These are phyloP conservation scores for Penicillium paneum DNA, from an alignment of 2,329 filamentous ascomycete species.

Conservation along the genomic window DNA sequence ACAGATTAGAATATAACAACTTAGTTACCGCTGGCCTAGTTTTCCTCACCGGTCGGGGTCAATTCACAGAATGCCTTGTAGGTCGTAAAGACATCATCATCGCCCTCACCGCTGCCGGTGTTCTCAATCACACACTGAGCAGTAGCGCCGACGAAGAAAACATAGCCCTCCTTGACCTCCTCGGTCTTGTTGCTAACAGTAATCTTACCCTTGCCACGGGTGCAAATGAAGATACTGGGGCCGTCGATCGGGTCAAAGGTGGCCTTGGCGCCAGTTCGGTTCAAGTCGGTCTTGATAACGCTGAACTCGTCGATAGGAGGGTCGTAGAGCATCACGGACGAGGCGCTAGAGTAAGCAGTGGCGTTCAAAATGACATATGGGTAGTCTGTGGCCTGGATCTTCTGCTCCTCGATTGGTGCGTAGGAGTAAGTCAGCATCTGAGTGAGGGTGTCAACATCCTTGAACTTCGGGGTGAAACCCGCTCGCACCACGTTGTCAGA, in stretches of 20 bases:
- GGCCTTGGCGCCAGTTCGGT: conserved; percentile 68
- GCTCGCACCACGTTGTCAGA: conserved; percentile 99
- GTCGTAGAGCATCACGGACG: conserved; percentile 74
- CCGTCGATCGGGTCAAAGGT: conserved; percentile 85
- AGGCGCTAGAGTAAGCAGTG: conserved; percentile 74
- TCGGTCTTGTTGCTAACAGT: conserved; percentile 78
- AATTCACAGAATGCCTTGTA: conserved; percentile 96
- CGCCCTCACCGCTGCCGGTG: conserved; percentile 48
- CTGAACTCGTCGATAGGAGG: conserved; percentile 96
- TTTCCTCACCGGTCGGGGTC: conserved; percentile 47
- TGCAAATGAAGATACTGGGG: conserved; percentile 91
- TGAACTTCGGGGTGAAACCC: conserved; percentile 97
- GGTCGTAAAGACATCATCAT: conserved; percentile 71
- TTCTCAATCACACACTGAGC: conserved; percentile 78
- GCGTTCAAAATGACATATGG: conserved; percentile 80
- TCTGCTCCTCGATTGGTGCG: conserved; percentile 90
- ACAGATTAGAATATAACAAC: conserved; percentile 15
- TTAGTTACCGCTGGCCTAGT: conserved; percentile 36
- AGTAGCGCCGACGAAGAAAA: conserved; percentile 83
- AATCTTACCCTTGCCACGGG: conserved; percentile 75
- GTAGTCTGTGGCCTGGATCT: conserved; percentile 83
- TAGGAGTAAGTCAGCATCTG: conserved; percentile 93
- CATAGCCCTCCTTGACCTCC: conserved; percentile 68
- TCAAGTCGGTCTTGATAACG: conserved; percentile 77
- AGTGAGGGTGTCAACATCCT: conserved; percentile 85